A percentile compares a stretch with the other conserved stretches of the same genome.
These are phyloP conservation scores for Cytospora piceae DNA, from an alignment of 2,329 filamentous ascomycete species.

Conservation along the genomic window DNA sequence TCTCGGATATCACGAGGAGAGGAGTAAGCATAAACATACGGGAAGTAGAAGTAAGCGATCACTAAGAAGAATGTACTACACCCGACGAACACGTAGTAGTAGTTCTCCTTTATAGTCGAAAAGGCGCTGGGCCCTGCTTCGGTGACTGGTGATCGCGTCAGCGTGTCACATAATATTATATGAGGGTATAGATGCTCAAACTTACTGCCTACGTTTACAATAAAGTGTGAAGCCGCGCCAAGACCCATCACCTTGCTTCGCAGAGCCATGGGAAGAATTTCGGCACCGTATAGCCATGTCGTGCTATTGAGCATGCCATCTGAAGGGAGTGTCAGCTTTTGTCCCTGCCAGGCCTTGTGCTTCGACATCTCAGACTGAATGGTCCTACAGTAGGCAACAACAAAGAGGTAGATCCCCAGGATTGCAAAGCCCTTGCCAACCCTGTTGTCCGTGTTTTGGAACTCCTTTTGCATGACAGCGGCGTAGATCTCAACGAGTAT, in stretches of 20 bases:
- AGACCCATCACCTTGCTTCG: slow-evolving; percentile 60
- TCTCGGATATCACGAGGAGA: too few species aligned
- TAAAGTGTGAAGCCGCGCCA: slow-evolving; percentile 56
- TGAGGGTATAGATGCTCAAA: background rate
- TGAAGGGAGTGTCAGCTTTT: slow-evolving; percentile 29
- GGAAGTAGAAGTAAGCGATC: slow-evolving; percentile 59
- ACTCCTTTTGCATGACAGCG: slow-evolving; percentile 60
- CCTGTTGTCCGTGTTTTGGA: slow-evolving; percentile 57
- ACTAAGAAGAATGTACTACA: slow-evolving; percentile 56
- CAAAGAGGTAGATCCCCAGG: slow-evolving; percentile 62
- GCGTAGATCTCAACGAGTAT: slow-evolving; percentile 62
- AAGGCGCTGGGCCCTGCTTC: slow-evolving; percentile 60
- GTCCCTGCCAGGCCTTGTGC: background rate
- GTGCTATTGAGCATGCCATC: slow-evolving; percentile 57
- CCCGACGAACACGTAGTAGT: slow-evolving; percentile 63
- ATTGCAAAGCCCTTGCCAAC: slow-evolving; percentile 63
- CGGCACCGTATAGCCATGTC: slow-evolving; percentile 59
- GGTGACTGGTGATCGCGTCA: slow-evolving; percentile 45
- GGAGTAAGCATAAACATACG: slow-evolving; percentile 33
- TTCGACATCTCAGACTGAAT: background rate
- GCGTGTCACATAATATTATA: background rate
- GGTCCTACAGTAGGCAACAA: slow-evolving; percentile 55
- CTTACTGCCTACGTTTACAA: slow-evolving; percentile 53
- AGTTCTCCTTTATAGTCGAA: slow-evolving; percentile 59
- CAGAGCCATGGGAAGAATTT: slow-evolving; percentile 56